Evolutionary conservation across 2,329 filamentous ascomycete genomes (phyloP).

Genomic region (Peltaster fructicola): DNA sequence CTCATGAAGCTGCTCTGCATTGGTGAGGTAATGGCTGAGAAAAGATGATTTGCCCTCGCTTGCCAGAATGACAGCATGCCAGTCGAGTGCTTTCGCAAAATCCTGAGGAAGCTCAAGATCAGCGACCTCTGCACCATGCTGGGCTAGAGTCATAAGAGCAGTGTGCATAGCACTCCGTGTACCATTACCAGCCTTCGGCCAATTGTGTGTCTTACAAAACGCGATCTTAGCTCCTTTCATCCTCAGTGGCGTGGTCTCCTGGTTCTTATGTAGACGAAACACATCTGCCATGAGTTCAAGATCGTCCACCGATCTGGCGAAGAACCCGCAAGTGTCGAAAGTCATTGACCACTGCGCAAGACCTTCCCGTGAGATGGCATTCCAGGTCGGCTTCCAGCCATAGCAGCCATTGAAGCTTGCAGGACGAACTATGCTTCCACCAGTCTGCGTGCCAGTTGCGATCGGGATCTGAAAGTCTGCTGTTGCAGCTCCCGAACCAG

Average conservation of each 20-base stretch:
- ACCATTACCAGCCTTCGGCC: slow-evolving; percentile 24
- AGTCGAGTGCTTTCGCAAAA: slow-evolving; percentile 31
- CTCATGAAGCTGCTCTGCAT: slow-evolving; percentile 29
- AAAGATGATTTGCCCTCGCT: slow-evolving; percentile 38
- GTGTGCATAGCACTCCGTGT: slow-evolving; percentile 20
- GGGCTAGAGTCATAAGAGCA: slow-evolving; percentile 17
- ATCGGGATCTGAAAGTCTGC: slow-evolving; percentile 46
- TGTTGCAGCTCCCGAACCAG: slow-evolving; percentile 48
- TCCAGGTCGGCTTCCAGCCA: slow-evolving; percentile 50
- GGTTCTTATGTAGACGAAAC: slow-evolving; percentile 38
- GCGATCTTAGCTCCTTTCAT: slow-evolving; percentile 37
- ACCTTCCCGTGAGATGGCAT: slow-evolving; percentile 43
- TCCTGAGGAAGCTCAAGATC: slow-evolving; percentile 36
- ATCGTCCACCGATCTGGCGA: slow-evolving; percentile 39
- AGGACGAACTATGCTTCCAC: slow-evolving; percentile 45
- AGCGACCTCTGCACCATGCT: slow-evolving; percentile 36
- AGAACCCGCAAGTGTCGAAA: slow-evolving; percentile 46
- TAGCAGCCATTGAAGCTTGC: slow-evolving; percentile 49
- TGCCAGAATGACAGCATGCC: slow-evolving; percentile 33
- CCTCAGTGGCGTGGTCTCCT: slow-evolving; percentile 18
- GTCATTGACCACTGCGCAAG: slow-evolving; percentile 40
- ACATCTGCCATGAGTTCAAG: slow-evolving; percentile 37
- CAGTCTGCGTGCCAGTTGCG: slow-evolving; percentile 47
- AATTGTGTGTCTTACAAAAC: slow-evolving; percentile 36
- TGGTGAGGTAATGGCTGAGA: slow-evolving; percentile 33